Evolutionary conservation across 768 basidiomycete species (phyloP).

Genomic region (Krasilnikovozyma curviuscula): DNA sequence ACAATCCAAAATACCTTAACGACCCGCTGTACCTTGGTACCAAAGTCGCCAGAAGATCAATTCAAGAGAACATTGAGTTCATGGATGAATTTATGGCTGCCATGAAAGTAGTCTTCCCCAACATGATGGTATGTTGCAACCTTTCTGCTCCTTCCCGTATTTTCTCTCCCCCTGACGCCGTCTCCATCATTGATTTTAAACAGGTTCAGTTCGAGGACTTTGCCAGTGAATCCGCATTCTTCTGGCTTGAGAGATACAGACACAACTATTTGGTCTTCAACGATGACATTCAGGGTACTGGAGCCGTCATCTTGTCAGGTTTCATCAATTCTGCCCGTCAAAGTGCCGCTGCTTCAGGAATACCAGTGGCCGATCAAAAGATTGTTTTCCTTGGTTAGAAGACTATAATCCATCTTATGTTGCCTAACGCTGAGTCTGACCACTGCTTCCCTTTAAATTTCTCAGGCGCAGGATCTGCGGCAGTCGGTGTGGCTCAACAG

Average conservation of each 20-base stretch:
- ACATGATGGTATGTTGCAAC: conserved; percentile 38
- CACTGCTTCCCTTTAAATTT: neutral
- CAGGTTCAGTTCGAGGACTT: conserved; percentile 43
- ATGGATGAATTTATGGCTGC: conserved; percentile 88
- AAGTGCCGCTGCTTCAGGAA: conserved; percentile 48
- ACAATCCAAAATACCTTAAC: conserved; percentile 55
- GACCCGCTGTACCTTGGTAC: conserved; percentile 82
- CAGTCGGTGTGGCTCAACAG: conserved; percentile 80
- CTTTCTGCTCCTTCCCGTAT: neutral
- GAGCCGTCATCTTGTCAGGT: conserved; percentile 70
- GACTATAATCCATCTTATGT: neutral
- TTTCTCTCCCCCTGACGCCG: too few species aligned
- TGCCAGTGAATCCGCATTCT: conserved; percentile 76
- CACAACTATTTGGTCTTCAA: conserved; percentile 36
- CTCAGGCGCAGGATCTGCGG: conserved; percentile 65
- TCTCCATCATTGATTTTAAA: too few species aligned
- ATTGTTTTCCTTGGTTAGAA: conserved; percentile 31
- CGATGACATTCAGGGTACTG: conserved; percentile 38
- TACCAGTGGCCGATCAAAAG: conserved; percentile 48
- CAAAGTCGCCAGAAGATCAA: conserved; percentile 32
- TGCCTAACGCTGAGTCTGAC: neutral
- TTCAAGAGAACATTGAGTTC: conserved; percentile 33
- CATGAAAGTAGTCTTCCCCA: conserved; percentile 54
- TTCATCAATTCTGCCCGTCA: conserved; percentile 72
- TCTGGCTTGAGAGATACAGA: conserved; percentile 58